phyloP scores from a whole-genome alignment of 2,329 filamentous ascomycete species.

The Fusarium fujikuroi region DNA sequence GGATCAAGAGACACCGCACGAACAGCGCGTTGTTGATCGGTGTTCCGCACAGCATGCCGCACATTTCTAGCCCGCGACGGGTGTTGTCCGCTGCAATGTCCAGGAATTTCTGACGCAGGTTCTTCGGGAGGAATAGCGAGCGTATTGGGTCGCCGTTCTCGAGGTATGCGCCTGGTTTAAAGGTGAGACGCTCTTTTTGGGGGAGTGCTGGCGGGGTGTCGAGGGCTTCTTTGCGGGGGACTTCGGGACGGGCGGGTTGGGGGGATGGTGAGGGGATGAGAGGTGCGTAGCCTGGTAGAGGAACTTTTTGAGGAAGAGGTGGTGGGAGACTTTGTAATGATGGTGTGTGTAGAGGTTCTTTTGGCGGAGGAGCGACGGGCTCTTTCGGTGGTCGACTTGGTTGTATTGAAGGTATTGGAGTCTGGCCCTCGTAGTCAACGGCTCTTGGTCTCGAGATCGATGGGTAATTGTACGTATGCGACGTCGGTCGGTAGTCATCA shows the following conservation, averaged over 20 bases:
- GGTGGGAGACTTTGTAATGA: constrained; percentile 29
- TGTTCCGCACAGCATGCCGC: constrained; percentile 91
- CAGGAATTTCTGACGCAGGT: constrained; percentile 80
- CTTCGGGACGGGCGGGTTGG: constrained; percentile 33
- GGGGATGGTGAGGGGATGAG: constrained; percentile 35
- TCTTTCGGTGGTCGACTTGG: constrained; percentile 51
- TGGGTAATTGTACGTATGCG: constrained; percentile 64
- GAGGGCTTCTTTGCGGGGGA: constrained; percentile 46
- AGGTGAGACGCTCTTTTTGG: constrained; percentile 72
- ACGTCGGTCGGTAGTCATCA: constrained; percentile 43
- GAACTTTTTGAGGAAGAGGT: constrained; percentile 46
- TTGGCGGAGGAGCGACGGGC: constrained; percentile 32
- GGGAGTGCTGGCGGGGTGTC: constrained; percentile 43
- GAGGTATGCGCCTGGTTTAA: constrained; percentile 81
- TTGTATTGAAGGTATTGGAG: constrained; percentile 39
- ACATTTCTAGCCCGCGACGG: constrained; percentile 85
- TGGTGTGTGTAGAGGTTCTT: constrained; percentile 35
- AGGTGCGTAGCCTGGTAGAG: constrained; percentile 37
- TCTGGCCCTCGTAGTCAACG: constrained; percentile 54
- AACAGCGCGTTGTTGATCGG: constrained; percentile 94
- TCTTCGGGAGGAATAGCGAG: constrained; percentile 84
- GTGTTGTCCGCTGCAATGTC: constrained; percentile 81
- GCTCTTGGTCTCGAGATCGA: constrained; percentile 64
- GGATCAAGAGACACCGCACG: constrained; percentile 87
- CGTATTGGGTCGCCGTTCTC: constrained; percentile 90